A percentile compares a stretch with the other conserved stretches of the same genome.
Conservation (phyloP, 352 stramenopile species). For the Phytophthora chlamydospora region DNA sequence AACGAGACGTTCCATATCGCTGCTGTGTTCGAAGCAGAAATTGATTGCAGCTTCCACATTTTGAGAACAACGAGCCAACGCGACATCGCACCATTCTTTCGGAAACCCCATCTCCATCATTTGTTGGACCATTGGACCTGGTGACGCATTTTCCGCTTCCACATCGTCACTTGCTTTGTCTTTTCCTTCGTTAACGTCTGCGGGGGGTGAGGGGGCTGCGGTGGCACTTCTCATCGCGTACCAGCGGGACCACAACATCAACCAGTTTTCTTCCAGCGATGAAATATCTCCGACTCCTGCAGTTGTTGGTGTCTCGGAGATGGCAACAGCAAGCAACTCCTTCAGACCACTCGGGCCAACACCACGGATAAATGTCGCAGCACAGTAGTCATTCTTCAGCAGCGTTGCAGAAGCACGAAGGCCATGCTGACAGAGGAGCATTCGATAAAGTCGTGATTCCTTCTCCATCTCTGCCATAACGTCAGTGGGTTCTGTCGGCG, state of each 20-base stretch:
- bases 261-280: constrained; percentile 81
- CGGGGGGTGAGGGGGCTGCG: constrained; percentile 40
- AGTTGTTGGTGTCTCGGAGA: constrained; percentile 75
- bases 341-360: constrained; percentile 59
- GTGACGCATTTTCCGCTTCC: constrained; percentile 36
- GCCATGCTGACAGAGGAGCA: constrained; percentile 82
- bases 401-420: constrained; percentile 72
- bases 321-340: constrained; percentile 68
- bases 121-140: constrained; percentile 84
- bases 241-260: constrained; percentile 82
- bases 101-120: constrained; percentile 96
- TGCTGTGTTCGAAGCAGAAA: constrained; percentile 93
- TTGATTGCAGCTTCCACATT: constrained; percentile 93
- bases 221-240: constrained; percentile 60
- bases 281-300: constrained; percentile 72
- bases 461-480: constrained; percentile 77
- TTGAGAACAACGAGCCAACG: constrained; percentile 82
- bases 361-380: constrained; percentile 69
- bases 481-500: constrained; percentile 49
- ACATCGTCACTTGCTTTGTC: constrained; percentile 29
- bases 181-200: constrained; percentile 30
- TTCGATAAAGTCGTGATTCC: constrained; percentile 73
- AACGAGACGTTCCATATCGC: constrained; percentile 91
- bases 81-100: constrained; percentile 92
- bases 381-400: constrained; percentile 72